Evolutionary conservation across 371 early-diverging fungal genomes (phyloP).

Genomic region (Lichtheimia hyalospora): DNA sequence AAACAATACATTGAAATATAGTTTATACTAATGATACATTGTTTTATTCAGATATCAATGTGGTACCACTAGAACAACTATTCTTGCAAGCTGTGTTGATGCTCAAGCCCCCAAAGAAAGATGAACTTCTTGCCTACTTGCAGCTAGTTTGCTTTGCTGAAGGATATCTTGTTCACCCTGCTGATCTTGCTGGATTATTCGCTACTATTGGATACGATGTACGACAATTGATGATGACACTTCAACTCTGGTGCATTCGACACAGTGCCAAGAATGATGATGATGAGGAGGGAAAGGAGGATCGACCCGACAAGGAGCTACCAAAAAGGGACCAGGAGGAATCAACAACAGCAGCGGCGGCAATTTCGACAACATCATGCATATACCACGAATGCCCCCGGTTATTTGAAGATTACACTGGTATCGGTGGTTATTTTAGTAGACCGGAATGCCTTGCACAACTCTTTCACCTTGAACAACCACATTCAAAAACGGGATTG

Average conservation of each 20-base stretch:
- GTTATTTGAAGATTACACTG: conserved; percentile 1
- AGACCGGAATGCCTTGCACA: background rate
- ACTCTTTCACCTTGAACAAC: background rate
- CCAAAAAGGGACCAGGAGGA: background rate
- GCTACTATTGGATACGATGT: conserved; percentile 30
- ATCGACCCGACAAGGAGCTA: background rate
- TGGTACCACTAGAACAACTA: conserved; percentile 29
- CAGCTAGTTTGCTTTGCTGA: conserved; percentile 39
- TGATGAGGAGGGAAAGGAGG: background rate
- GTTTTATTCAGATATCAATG: conserved; percentile 17
- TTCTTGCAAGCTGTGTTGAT: conserved; percentile 19
- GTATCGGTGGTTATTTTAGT: background rate
- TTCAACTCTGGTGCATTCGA: conserved; percentile 22
- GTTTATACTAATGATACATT: background rate
- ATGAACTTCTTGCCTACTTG: conserved; percentile 31
- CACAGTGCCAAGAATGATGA: background rate
- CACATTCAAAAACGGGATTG: background rate
- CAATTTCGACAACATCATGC: too few relatives aligned
- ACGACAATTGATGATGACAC: conserved; percentile 31
- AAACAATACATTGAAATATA: background rate
- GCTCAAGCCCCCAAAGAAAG: conserved; percentile 16
- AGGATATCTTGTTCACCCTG: conserved; percentile 31
- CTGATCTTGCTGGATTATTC: conserved; percentile 27
- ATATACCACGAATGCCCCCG: background rate
- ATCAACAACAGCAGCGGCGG: too few relatives aligned